These are phyloP conservation scores for Paraphoma chrysanthemicola DNA, from an alignment of 2,329 filamentous ascomycete species.

Conservation along the genomic window DNA sequence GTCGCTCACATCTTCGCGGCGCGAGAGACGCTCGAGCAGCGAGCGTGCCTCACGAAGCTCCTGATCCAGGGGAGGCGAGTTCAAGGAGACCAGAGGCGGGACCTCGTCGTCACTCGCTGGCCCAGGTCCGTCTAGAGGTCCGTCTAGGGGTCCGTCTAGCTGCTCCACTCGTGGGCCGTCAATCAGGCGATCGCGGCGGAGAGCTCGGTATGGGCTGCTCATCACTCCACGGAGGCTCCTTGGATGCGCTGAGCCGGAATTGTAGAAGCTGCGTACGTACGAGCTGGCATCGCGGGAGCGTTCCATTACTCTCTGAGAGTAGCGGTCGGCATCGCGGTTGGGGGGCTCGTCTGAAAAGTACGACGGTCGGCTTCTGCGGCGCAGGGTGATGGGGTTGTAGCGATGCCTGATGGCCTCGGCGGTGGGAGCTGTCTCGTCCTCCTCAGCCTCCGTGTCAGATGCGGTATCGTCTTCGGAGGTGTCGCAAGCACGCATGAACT, in stretches of 20 bases:
- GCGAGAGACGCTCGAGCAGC: conserved; percentile 73
- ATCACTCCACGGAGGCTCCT: background rate
- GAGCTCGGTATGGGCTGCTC: conserved; percentile 2
- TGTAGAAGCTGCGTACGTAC: conserved; percentile 40
- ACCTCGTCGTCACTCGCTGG: conserved; percentile 27
- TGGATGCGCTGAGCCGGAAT: conserved; percentile 7
- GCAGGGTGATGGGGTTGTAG: conserved; percentile 10
- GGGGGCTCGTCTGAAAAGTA: conserved; percentile 38
- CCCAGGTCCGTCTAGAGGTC: conserved; percentile 24
- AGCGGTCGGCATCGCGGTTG: conserved; percentile 30
- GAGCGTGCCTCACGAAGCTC: conserved; percentile 71
- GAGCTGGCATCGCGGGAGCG: conserved; percentile 34
- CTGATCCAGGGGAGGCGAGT: conserved; percentile 33
- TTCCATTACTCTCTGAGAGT: conserved; percentile 37
- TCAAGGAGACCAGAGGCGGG: conserved; percentile 8
- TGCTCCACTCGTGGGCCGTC: conserved; percentile 12
- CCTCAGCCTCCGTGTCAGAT: conserved; percentile 63
- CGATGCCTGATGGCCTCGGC: conserved; percentile 31
- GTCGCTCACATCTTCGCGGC: conserved; percentile 78
- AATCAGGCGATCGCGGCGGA: background rate
- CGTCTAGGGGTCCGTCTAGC: conserved; percentile 26
- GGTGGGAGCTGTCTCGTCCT: conserved; percentile 22
- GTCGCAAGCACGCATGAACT: conserved; percentile 60
- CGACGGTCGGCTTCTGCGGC: conserved; percentile 24
- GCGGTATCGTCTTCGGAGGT: conserved; percentile 51